Conservation (phyloP, 1,139 yeast species). For the Taphrina confusa region DNA sequence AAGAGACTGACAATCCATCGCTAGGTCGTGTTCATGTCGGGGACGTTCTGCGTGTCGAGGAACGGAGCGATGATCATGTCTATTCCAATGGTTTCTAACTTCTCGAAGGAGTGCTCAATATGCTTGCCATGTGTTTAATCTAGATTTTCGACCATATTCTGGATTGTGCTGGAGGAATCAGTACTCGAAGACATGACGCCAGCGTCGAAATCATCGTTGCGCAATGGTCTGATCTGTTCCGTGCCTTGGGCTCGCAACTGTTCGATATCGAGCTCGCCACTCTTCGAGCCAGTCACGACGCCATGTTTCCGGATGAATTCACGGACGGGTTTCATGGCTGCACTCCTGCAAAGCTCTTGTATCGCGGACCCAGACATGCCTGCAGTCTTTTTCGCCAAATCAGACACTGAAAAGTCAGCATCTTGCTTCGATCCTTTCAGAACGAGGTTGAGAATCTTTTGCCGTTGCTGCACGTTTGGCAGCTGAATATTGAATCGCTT, state of each 20-base stretch:
- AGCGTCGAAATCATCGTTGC: conserved; percentile 15
- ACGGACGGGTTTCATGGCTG: conserved; percentile 85
- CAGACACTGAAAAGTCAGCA: conserved; percentile 61
- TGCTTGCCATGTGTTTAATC: neutral
- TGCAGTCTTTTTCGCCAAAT: conserved; percentile 63
- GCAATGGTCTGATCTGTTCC: conserved; percentile 9
- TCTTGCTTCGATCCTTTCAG: conserved; percentile 65
- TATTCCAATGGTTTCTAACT: conserved; percentile 8
- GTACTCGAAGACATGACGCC: conserved; percentile 20
- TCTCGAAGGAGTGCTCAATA: neutral
- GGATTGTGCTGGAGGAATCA: conserved; percentile 17
- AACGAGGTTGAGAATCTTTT: conserved; percentile 62
- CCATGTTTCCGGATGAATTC: conserved; percentile 61
- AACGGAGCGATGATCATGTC: conserved; percentile 6
- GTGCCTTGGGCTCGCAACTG: conserved; percentile 18
- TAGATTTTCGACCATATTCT: conserved; percentile 5
- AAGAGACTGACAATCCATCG: neutral
- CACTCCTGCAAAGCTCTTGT: conserved; percentile 87
- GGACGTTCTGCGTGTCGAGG: conserved; percentile 7
- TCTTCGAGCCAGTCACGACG: conserved; percentile 34
- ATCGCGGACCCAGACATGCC: conserved; percentile 91
- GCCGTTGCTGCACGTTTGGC: conserved; percentile 71
- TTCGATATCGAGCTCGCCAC: conserved; percentile 20
- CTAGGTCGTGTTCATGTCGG: conserved; percentile 8
- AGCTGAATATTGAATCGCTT: conserved; percentile 78